Evolutionary conservation across 1,139 yeast genomes (phyloP), one percentile per base, ranked within the genome.

Genomic region (Taphrina sp.): DNA sequence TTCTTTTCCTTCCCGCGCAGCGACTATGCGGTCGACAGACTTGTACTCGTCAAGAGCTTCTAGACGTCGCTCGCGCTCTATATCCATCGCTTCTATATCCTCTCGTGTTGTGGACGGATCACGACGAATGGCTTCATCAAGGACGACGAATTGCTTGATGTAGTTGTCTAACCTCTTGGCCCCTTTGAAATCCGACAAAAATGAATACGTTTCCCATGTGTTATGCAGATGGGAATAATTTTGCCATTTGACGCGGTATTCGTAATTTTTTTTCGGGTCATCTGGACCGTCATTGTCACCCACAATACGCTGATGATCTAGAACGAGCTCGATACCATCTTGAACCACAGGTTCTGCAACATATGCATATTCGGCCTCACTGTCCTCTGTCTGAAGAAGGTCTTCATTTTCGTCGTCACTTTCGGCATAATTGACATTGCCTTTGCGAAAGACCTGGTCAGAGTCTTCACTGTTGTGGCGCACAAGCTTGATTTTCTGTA

Each of bases 221-320:
- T 92, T 92, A 71, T 92, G 99, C 61, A 92, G 75, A 72, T 94
- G 98, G 14, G 96, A 87, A 60, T 82, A 76, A 55, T 80, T 87
- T 23, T 79, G 77, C 98, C 99, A 94, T 71, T 94, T 94, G 63
- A 94, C 38, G 24, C 45, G 52, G 24, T 42, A 56, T 14, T 56
- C 56, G 22, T 35, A 43, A 20, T 44, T 34, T 24, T 37, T 29
- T 20, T 51, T 54, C 23, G 52, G 52, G 23, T 37, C 37, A 24
- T 53, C 52, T 10, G 23, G 14, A 12, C 23, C 46, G 10, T 16
- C 20, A 20, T 14, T 24, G n/a, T 42, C 56, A 3, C 28, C 12
- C 14, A 34, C 47, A 36, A 36, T 37, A 3, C 52, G 47, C 22
- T 37, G 58, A 44, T 56, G 58, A 37, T 56, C 55, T 17, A 56